Percentiles rank a stretch among this genome's conserved stretches.
Conservation (phyloP, 31 red algal species). For the Bonnemaisonia californica region DNA sequence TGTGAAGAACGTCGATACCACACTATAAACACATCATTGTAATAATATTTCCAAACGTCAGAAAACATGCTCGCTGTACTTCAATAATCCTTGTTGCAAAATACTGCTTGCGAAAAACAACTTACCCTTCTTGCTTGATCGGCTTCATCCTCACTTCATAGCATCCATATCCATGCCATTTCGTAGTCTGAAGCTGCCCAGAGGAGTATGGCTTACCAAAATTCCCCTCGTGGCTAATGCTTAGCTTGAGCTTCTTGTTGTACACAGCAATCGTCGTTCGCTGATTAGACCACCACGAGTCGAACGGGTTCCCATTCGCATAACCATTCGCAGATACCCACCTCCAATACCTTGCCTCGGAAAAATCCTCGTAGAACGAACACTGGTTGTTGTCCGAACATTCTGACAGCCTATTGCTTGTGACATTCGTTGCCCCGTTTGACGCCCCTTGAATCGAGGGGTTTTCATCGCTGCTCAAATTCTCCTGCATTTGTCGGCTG, state of each 20-base stretch:
- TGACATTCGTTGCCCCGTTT: too few species aligned
- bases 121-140: not conserved
- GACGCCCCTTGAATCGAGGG: not conserved
- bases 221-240: not conserved
- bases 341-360: not conserved
- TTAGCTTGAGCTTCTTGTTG: slow-evolving; percentile 13
- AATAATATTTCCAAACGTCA: not conserved
- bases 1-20: slow-evolving; percentile 60
- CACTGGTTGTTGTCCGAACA: slow-evolving; percentile 37
- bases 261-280: slow-evolving; percentile 1
- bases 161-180: slow-evolving; percentile 64
- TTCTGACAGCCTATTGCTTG: not conserved
- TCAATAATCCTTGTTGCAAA: too few species aligned
- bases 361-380: slow-evolving; percentile 49
- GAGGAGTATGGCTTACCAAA: slow-evolving; percentile 34
- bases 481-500: not conserved
- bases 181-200: slow-evolving; percentile 28
- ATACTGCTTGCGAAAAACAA: too few species aligned
- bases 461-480: not conserved
- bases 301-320: slow-evolving; percentile 53
- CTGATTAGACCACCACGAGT: slow-evolving; percentile 57
- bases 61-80: not conserved
- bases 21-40: not conserved
- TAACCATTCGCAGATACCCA: slow-evolving; percentile 44
- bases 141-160: slow-evolving; percentile 71